A percentile compares a stretch with the other conserved stretches of the same genome.
phyloP scores from a whole-genome alignment of 140 eudicot species.

The Cichorium intybus region DNA sequence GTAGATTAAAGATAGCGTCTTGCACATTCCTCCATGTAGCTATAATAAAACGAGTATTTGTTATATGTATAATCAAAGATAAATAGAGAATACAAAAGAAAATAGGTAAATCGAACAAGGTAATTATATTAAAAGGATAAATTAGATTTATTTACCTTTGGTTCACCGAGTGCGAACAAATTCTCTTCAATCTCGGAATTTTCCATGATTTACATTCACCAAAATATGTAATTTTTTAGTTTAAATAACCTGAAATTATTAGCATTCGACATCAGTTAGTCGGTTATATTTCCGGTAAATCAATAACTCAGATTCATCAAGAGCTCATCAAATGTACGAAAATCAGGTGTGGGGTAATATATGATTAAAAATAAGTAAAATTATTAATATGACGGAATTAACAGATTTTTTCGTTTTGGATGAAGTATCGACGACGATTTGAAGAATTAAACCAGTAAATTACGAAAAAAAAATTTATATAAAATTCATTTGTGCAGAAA shows the following conservation, averaged over 20 bases:
- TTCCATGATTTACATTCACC: constrained; percentile 56
- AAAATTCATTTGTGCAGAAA: constrained; percentile 10
- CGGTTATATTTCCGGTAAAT: constrained; percentile 4
- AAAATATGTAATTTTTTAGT: constrained; percentile 5
- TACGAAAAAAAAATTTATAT: neutral
- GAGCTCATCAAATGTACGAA: neutral
- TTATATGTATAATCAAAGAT: neutral
- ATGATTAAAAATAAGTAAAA: neutral
- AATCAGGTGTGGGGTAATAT: neutral
- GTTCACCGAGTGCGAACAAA: constrained; percentile 76
- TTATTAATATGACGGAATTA: neutral
- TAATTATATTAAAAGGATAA: neutral
- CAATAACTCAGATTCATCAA: neutral
- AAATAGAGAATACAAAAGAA: neutral
- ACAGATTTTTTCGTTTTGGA: neutral
- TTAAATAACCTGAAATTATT: constrained; percentile 35
- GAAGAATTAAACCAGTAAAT: constrained; percentile 11
- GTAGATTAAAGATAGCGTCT: constrained; percentile 58
- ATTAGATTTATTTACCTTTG: constrained; percentile 57
- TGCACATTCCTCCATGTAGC: constrained; percentile 98
- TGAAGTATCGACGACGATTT: neutral
- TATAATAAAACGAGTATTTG: constrained; percentile 26
- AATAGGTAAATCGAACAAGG: neutral
- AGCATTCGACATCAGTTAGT: neutral
- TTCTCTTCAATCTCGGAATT: constrained; percentile 75